Conservation (phyloP, 305 asterid genomes). For the Caryopteris hybrid region DNA sequence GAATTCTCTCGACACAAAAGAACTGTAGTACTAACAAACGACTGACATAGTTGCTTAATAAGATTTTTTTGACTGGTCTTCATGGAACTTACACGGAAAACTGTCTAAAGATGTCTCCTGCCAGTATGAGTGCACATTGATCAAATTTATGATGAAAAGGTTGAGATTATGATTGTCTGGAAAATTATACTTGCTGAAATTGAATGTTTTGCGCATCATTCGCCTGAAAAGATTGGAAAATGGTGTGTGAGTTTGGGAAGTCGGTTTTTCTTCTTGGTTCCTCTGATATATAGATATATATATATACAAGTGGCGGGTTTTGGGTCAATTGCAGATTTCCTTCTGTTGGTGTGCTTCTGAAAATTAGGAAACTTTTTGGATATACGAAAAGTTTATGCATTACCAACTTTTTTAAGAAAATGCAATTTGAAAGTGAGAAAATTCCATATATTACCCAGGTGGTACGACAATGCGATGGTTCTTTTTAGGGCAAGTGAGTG, state of each 20-base stretch:
- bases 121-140: not conserved
- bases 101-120: not conserved
- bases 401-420: not conserved
- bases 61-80: not conserved
- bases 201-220: not conserved
- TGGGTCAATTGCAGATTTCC: not conserved
- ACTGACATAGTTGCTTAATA: not conserved
- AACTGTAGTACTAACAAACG: not conserved
- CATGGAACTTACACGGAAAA: not conserved
- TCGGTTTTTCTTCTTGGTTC: not conserved
- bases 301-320: conserved; percentile 1
- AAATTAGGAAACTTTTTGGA: not conserved
- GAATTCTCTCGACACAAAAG: not conserved
- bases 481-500: not conserved
- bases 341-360: not conserved
- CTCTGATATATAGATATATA: not conserved
- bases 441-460: not conserved
- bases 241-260: not conserved
- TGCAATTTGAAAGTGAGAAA: not conserved
- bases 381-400: not conserved
- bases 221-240: not conserved
- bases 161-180: not conserved
- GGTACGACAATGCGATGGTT: not conserved
- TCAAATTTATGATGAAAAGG: not conserved
- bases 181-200: not conserved